Evolutionary conservation across 2,329 filamentous ascomycete species (phyloP).

Genomic region (Neopestalotiopsis sp.): DNA sequence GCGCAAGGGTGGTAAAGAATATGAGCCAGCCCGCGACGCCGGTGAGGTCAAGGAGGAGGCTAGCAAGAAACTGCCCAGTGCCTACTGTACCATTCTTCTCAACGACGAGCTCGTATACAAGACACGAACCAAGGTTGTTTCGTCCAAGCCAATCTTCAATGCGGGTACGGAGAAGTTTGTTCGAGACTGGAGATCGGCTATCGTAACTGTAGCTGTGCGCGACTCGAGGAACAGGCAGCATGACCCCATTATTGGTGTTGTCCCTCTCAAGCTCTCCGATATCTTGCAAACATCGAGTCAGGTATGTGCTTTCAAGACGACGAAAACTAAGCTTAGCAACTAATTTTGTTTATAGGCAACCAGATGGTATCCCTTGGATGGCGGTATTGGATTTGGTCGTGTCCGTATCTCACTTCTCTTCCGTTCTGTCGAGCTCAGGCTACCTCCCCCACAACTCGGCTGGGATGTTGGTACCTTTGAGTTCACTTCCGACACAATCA

Average conservation of each 20-base stretch:
- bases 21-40: constrained; percentile 82
- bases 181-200: constrained; percentile 87
- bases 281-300: constrained; percentile 89
- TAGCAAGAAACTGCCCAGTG: constrained; percentile 79
- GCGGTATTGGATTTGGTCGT: constrained; percentile 89
- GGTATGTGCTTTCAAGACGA: constrained; percentile 29
- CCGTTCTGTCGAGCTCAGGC: constrained; percentile 82
- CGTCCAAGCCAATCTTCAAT: constrained; percentile 95
- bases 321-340: constrained; percentile 28
- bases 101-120: constrained; percentile 93
- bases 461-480: constrained; percentile 97
- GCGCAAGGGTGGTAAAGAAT: constrained; percentile 78
- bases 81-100: constrained; percentile 89
- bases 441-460: constrained; percentile 85
- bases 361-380: constrained; percentile 95
- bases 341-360: constrained; percentile 53
- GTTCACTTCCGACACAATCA: constrained; percentile 75
- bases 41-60: constrained; percentile 89
- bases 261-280: constrained; percentile 86
- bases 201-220: constrained; percentile 86
- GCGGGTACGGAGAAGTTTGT: constrained; percentile 93
- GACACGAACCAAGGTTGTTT: constrained; percentile 92
- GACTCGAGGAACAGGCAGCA: constrained; percentile 90
- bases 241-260: constrained; percentile 91
- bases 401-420: constrained; percentile 89